Evolutionary conservation across 495 filamentous ascomycete genomes (phyloP).

Genomic region (Platismatia glauca): DNA sequence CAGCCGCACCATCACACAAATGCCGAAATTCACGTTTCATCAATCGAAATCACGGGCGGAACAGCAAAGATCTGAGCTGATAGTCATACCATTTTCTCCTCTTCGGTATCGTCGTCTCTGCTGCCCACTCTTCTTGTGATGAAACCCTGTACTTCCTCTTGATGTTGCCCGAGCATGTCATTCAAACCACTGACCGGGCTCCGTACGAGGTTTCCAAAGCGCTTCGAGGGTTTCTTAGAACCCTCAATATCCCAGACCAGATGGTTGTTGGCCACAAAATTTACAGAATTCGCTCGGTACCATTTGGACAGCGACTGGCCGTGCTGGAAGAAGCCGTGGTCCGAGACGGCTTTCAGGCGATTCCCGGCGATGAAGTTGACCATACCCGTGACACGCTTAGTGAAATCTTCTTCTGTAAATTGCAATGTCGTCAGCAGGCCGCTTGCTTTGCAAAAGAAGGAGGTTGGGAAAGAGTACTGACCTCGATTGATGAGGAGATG

Average conservation of each 20-base stretch:
- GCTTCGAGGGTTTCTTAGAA: slow-evolving; percentile 52
- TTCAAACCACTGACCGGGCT: slow-evolving; percentile 46
- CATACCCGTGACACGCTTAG: slow-evolving; percentile 38
- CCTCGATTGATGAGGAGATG: slow-evolving; percentile 60
- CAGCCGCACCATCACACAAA: neutral
- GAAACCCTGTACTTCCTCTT: slow-evolving; percentile 47
- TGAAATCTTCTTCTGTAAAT: slow-evolving; percentile 32
- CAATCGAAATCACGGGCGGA: neutral
- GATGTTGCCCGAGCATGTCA: slow-evolving; percentile 56
- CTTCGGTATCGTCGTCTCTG: neutral
- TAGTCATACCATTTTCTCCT: neutral
- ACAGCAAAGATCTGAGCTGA: neutral
- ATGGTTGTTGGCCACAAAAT: slow-evolving; percentile 65
- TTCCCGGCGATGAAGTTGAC: slow-evolving; percentile 37
- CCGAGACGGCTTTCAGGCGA: slow-evolving; percentile 51
- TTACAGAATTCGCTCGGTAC: slow-evolving; percentile 62
- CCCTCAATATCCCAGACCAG: slow-evolving; percentile 56
- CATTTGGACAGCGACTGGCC: slow-evolving; percentile 56
- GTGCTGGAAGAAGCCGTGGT: slow-evolving; percentile 35
- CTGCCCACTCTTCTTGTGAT: slow-evolving; percentile 35
- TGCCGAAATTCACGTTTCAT: neutral
- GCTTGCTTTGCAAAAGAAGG: neutral
- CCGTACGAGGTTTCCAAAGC: slow-evolving; percentile 54
- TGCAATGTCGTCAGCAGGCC: neutral
- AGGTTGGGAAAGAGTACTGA: slow-evolving; percentile 27